Evolutionary conservation across 2,329 filamentous ascomycete genomes (phyloP), one percentile per base, ranked within the genome.

Genomic region (Clonostachys rosea): DNA sequence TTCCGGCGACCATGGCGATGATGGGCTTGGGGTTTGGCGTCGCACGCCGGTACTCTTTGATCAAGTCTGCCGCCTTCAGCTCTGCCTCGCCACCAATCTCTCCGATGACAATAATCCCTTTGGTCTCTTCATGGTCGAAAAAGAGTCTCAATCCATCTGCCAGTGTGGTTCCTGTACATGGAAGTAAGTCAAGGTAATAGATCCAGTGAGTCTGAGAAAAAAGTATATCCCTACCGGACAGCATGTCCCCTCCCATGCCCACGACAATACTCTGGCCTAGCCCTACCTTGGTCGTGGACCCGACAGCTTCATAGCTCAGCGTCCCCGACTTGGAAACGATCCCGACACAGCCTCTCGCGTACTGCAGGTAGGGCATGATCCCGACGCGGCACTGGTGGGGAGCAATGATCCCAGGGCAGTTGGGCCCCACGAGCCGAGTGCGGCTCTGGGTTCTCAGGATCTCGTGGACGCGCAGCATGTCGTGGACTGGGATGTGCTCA

Each of bases 271-370:
- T 89, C 63, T 92, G 88, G 0, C 88, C 88, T 1, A 91, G 68
- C 0, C 87, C 87, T n/a, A 80, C 83, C 50, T 83, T 74, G 7
- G 85, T 88, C 20, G 88, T 83, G 2, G 86, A 84, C 0, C 84
- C 87, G 1, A 91, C 87, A 3, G 87, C 82, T 62, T 92, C 88
- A 57, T 91, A 92, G 51, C 86, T 89, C 39, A 92, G 67, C 0
- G 88, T 92, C 1, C 87, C 88, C 1, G 86, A 90, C 60, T 89
- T 91, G n/a, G 86, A 86, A 4, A 89, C 79, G 47, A 92, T 87
- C 3, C 87, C 87, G 18, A 92, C 72, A 48, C 79, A 77, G 1
- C 87, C 88, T 1, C 81, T 76, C 2, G 47, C 50, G 24, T 68
- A 70, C 53, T 70, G 67, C 33, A 56, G 58, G 43, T 65, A 67